Evolutionary conservation across 2,329 filamentous ascomycete genomes (phyloP).

Genomic region (Paecilomyces formosus): DNA sequence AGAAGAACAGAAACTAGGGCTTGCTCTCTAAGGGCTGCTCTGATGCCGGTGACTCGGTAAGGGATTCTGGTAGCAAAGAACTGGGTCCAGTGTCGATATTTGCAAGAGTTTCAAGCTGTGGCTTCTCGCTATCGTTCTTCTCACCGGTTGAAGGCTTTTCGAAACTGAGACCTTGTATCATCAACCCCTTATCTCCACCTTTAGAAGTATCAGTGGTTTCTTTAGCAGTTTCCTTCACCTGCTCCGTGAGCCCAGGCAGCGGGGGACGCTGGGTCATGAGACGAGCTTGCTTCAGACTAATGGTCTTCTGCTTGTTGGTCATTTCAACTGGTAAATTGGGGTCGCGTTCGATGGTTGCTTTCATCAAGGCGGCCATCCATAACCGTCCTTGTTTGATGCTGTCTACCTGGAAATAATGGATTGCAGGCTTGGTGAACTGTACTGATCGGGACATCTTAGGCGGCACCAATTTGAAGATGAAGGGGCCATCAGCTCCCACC

Average conservation of each 20-base stretch:
- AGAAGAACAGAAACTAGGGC: not conserved
- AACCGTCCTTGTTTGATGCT: slow-evolving; percentile 79
- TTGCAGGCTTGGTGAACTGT: slow-evolving; percentile 93
- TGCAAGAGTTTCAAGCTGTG: slow-evolving; percentile 9
- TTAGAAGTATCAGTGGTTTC: slow-evolving; percentile 6
- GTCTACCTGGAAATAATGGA: slow-evolving; percentile 96
- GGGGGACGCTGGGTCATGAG: slow-evolving; percentile 84
- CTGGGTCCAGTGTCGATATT: slow-evolving; percentile 17
- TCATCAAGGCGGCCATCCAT: slow-evolving; percentile 99
- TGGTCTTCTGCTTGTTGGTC: slow-evolving; percentile 95
- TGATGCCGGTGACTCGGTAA: slow-evolving; percentile 12
- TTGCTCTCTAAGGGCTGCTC: not conserved
- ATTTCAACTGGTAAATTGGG: slow-evolving; percentile 69
- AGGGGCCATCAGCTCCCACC: slow-evolving; percentile 59
- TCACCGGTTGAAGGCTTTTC: slow-evolving; percentile 12
- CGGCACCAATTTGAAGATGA: slow-evolving; percentile 97
- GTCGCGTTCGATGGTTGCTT: slow-evolving; percentile 95
- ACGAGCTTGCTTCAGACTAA: slow-evolving; percentile 80
- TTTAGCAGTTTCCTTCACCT: slow-evolving; percentile 24
- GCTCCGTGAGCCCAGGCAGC: slow-evolving; percentile 61
- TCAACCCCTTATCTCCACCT: slow-evolving; percentile 24
- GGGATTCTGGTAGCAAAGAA: slow-evolving; percentile 20
- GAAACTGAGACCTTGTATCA: slow-evolving; percentile 22
- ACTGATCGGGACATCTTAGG: slow-evolving; percentile 83
- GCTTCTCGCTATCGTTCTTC: not conserved